Evolutionary conservation across 805 yeast genomes (phyloP).

Genomic region (Schwanniomyces occidentalis): DNA sequence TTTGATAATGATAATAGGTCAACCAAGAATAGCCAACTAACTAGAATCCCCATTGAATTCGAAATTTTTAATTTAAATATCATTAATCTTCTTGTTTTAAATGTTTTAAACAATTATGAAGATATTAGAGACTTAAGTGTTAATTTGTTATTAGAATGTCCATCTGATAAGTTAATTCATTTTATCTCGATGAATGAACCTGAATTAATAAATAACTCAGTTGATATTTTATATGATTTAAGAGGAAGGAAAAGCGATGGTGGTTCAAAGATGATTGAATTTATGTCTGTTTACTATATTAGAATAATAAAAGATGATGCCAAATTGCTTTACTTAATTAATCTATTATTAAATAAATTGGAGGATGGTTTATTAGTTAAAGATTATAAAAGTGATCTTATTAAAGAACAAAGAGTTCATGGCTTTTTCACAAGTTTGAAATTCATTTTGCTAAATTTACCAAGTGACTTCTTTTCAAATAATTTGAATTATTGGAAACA

Average conservation of each 20-base stretch:
- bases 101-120: conserved; percentile 68
- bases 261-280: conserved; percentile 68
- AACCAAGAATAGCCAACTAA: background rate
- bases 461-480: conserved; percentile 11
- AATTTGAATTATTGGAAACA: conserved; percentile 2
- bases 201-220: conserved; percentile 16
- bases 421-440: conserved; percentile 68
- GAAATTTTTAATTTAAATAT: conserved; percentile 21
- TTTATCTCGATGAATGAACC: conserved; percentile 15
- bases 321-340: conserved; percentile 25
- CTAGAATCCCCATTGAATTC: conserved; percentile 8
- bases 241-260: conserved; percentile 72
- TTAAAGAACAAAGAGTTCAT: conserved; percentile 51
- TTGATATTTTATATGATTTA: conserved; percentile 35
- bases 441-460: conserved; percentile 32
- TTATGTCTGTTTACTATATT: conserved; percentile 42
- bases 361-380: conserved; percentile 25
- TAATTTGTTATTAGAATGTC: conserved; percentile 45
- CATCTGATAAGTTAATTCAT: conserved; percentile 20
- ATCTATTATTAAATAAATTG: conserved; percentile 31
- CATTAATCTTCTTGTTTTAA: conserved; percentile 55
- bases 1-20: conserved; percentile 7
- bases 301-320: conserved; percentile 9
- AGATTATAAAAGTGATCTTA: background rate
- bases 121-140: conserved; percentile 65